Percentiles rank a stretch among this genome's conserved stretches.
phyloP scores from a whole-genome alignment of 805 yeast genomes.

The Myxozyma lipomycoides region DNA sequence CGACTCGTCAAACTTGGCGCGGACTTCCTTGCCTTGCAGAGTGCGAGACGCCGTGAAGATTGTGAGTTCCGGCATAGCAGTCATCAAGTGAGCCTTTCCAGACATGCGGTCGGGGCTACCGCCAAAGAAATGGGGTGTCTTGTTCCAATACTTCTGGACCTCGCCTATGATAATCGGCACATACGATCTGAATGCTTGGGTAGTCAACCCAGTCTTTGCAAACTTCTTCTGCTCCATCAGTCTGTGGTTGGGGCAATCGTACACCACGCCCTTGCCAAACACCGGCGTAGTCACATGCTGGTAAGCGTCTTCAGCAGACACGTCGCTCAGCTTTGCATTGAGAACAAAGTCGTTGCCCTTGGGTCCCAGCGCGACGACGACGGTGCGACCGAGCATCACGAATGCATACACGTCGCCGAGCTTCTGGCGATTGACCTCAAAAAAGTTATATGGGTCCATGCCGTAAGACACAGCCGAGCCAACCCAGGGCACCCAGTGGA shows the following conservation, averaged over 20 bases:
- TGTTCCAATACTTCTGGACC: conserved; percentile 58
- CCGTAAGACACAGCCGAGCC: conserved; percentile 90
- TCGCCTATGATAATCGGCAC: conserved; percentile 88
- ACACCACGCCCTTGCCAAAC: conserved; percentile 94
- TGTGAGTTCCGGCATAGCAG: conserved; percentile 89
- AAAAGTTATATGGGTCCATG: conserved; percentile 88
- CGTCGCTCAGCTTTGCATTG: conserved; percentile 83
- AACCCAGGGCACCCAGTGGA: conserved; percentile 91
- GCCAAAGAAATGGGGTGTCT: conserved; percentile 46
- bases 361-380: conserved; percentile 96
- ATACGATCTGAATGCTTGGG: conserved; percentile 74
- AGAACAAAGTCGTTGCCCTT: conserved; percentile 96
- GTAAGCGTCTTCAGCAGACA: conserved; percentile 95
- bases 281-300: conserved; percentile 98
- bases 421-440: conserved; percentile 68
- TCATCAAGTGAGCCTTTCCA: conserved; percentile 51
- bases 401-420: conserved; percentile 94
- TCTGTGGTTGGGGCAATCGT: conserved; percentile 90
- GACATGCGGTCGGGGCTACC: conserved; percentile 37
- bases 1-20: conserved; percentile 71
- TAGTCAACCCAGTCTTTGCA: conserved; percentile 82
- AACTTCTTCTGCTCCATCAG: conserved; percentile 98
- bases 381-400: conserved; percentile 78
- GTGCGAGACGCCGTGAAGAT: conserved; percentile 94
- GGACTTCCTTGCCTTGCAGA: conserved; percentile 85